Evolutionary conservation across 768 basidiomycete species (phyloP).

Genomic region (Naematelia aurantialba): DNA sequence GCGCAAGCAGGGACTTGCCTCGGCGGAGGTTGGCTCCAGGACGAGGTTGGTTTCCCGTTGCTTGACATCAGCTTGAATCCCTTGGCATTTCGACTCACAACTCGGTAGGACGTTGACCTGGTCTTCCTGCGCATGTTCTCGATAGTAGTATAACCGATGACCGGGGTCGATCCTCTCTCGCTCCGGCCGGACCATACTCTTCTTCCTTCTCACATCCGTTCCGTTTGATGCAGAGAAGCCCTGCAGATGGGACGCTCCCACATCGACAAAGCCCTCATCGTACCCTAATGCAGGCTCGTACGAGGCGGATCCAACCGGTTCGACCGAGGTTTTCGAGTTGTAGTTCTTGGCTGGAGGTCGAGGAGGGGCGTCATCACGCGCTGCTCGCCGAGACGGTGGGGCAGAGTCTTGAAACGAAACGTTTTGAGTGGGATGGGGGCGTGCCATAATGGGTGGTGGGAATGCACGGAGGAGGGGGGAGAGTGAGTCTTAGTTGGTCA

Average conservation of each 20-base stretch:
- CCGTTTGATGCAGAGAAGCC: conserved; percentile 35
- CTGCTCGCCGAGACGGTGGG: conserved; percentile 36
- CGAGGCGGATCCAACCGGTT: conserved; percentile 18
- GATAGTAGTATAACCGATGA: conserved; percentile 92
- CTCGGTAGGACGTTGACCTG: conserved; percentile 70
- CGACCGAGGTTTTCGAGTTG: conserved; percentile 27
- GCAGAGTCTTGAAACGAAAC: conserved; percentile 35
- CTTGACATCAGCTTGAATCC: conserved; percentile 23
- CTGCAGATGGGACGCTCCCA: conserved; percentile 20
- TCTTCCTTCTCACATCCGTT: conserved; percentile 64
- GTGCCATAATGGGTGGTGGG: conserved; percentile 27
- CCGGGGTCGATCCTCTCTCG: conserved; percentile 93
- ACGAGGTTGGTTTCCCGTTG: conserved; percentile 43
- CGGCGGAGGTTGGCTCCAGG: conserved; percentile 55
- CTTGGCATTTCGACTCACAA: conserved; percentile 57
- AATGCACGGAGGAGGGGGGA: neutral
- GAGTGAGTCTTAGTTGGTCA: neutral
- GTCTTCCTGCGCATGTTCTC: conserved; percentile 75
- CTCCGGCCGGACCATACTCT: conserved; percentile 86
- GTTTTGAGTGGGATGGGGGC: conserved; percentile 30
- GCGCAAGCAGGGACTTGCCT: conserved; percentile 80
- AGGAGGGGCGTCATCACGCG: conserved; percentile 30
- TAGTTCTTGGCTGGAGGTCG: conserved; percentile 33
- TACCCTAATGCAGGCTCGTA: conserved; percentile 22
- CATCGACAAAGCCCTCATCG: conserved; percentile 37